Conservation (phyloP, 495 filamentous ascomycete species). For the Aspergillus egyptiacus region DNA sequence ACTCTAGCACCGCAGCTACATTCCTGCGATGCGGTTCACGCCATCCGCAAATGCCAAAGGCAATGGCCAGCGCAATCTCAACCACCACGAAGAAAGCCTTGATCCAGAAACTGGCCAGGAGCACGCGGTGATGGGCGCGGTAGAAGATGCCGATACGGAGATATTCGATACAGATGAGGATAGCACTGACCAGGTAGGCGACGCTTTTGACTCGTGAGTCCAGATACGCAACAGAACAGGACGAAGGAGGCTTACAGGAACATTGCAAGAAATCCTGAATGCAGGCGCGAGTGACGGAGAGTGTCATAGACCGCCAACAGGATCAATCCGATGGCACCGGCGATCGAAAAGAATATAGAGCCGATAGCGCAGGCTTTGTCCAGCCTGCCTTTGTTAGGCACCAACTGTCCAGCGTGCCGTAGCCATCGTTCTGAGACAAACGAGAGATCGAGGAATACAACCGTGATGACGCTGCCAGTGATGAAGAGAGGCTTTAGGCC, state of each 20-base stretch:
- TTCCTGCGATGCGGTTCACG: slow-evolving; percentile 33
- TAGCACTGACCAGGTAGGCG: slow-evolving; percentile 66
- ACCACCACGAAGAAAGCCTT: slow-evolving; percentile 77
- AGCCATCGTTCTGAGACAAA: slow-evolving; percentile 79
- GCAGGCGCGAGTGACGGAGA: slow-evolving; percentile 52
- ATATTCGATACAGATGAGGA: slow-evolving; percentile 85
- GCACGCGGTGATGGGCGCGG: slow-evolving; percentile 58
- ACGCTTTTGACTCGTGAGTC: slow-evolving; percentile 22
- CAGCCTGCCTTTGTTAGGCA: slow-evolving; percentile 56
- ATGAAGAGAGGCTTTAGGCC: slow-evolving; percentile 84
- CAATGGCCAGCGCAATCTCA: slow-evolving; percentile 69
- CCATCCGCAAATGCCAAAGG: slow-evolving; percentile 42
- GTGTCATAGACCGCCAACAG: slow-evolving; percentile 84
- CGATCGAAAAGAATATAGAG: slow-evolving; percentile 65
- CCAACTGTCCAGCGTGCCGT: slow-evolving; percentile 66
- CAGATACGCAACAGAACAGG: neutral
- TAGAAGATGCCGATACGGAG: slow-evolving; percentile 73
- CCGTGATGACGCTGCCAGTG: slow-evolving; percentile 68
- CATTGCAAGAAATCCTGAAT: slow-evolving; percentile 71
- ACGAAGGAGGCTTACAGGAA: slow-evolving; percentile 59
- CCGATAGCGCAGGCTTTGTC: slow-evolving; percentile 67
- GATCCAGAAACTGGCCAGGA: slow-evolving; percentile 72
- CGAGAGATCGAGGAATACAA: slow-evolving; percentile 76
- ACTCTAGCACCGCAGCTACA: slow-evolving; percentile 60
- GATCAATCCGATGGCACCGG: slow-evolving; percentile 74